Conservation (phyloP, 2,329 filamentous ascomycete species). For the Apiospora malaysiana region DNA sequence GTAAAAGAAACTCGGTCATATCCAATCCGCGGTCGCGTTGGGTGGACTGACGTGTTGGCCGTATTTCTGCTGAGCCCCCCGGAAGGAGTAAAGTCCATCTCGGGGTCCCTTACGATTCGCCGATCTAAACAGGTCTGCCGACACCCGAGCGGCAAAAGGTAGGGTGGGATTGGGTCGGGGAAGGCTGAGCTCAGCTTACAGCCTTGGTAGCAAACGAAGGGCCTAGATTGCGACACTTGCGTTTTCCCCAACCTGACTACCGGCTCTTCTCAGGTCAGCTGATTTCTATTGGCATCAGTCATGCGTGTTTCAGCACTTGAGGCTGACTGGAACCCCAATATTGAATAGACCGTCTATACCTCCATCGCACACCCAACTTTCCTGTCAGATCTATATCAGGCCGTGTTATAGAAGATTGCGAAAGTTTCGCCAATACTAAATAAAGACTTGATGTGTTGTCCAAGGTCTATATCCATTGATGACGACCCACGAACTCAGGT, state of each 20-base stretch:
- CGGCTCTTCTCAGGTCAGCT: neutral
- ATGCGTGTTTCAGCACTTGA: neutral
- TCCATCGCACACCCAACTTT: neutral
- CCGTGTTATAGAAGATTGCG: neutral
- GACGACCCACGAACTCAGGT: no score
- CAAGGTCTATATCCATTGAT: no score
- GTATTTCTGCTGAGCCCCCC: neutral
- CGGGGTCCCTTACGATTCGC: neutral
- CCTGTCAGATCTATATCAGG: neutral
- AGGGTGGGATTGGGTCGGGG: neutral
- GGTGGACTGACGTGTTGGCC: neutral
- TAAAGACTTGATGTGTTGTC: no score
- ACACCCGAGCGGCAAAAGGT: neutral
- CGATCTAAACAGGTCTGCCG: neutral
- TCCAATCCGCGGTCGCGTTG: no score
- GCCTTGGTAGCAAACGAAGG: neutral
- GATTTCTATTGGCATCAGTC: neutral
- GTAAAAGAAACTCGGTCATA: no score
- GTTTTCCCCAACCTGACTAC: neutral
- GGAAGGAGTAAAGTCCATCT: neutral
- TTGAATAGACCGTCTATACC: neutral
- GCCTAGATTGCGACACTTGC: neutral
- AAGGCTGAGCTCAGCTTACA: conserved; percentile 16
- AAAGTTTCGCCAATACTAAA: no score
- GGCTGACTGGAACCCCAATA: neutral